Evolutionary conservation across 345 rosid species (phyloP).

Genomic region (Populus simonii): DNA sequence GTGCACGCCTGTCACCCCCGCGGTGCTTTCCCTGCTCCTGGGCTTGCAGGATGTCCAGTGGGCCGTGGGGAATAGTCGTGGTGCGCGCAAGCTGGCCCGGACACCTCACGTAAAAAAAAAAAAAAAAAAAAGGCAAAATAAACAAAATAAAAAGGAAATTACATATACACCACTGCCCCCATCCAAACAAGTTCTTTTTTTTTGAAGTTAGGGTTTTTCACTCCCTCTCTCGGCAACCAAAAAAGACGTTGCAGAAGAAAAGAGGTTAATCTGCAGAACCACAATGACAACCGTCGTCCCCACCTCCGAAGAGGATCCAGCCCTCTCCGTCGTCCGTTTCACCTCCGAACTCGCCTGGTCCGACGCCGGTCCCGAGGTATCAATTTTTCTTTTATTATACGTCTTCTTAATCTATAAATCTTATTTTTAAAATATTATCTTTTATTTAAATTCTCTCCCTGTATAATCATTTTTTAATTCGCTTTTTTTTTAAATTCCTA

Average conservation of each 20-base stretch:
- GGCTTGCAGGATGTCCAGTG: too few relatives aligned
- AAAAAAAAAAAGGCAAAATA: too few relatives aligned
- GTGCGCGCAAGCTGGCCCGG: too few relatives aligned
- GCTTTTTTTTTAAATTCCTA: too few relatives aligned
- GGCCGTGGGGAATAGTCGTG: too few relatives aligned
- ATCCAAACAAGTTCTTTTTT: background rate
- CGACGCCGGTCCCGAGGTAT: slow-evolving; percentile 95
- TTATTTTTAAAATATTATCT: background rate
- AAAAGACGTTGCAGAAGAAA: background rate
- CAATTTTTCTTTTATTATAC: background rate
- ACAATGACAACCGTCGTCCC: slow-evolving; percentile 84
- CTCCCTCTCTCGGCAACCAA: background rate
- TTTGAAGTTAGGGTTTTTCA: slow-evolving; percentile 29
- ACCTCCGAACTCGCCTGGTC: slow-evolving; percentile 95
- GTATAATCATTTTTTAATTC: background rate
- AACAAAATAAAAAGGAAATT: background rate
- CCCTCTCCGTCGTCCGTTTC: slow-evolving; percentile 84
- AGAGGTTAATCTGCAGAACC: background rate
- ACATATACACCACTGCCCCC: background rate
- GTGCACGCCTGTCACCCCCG: too few relatives aligned
- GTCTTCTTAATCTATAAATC: background rate
- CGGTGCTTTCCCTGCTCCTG: too few relatives aligned
- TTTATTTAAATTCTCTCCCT: background rate
- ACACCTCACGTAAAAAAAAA: fast-evolving
- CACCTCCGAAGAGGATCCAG: slow-evolving; percentile 90